phyloP scores from a whole-genome alignment of 441 rosid species.

The Corymbia citriodora region DNA sequence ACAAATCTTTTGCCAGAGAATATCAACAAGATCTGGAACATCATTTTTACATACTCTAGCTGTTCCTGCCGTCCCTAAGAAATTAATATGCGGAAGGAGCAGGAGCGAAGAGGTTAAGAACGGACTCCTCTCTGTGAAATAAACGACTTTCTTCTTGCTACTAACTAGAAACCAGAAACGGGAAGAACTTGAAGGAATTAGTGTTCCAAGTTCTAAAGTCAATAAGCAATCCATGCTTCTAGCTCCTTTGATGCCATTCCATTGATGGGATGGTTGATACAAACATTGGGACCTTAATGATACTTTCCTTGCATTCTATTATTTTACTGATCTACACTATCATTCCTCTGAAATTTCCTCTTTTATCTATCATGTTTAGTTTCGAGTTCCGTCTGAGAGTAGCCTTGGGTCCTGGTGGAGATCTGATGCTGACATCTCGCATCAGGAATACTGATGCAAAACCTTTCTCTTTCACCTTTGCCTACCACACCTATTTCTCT shows the following conservation, averaged over 20 bases:
- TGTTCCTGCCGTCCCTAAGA: background rate
- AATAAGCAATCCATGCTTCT: background rate
- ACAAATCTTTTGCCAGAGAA: background rate
- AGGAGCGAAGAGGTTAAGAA: background rate
- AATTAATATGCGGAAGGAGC: background rate
- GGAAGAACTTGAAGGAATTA: background rate
- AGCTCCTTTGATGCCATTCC: background rate
- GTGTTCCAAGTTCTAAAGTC: background rate
- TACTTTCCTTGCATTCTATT: background rate
- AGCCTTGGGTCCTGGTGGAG: slow-evolving; percentile 11
- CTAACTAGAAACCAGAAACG: background rate
- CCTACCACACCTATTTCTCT: slow-evolving; percentile 15
- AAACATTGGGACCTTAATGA: background rate
- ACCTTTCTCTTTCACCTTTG: slow-evolving; percentile 15
- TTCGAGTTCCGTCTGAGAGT: slow-evolving; percentile 15
- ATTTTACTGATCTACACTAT: slow-evolving; percentile 1
- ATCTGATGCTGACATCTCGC: slow-evolving; percentile 15
- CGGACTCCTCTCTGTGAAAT: background rate
- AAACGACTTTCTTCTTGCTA: background rate
- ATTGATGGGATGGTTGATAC: background rate
- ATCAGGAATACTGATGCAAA: slow-evolving; percentile 13
- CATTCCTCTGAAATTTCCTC: background rate
- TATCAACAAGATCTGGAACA: background rate
- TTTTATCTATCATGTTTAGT: background rate
- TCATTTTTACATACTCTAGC: background rate